phyloP scores from a whole-genome alignment of 805 yeast species.

The Saccharomycodes ludwigii region DNA sequence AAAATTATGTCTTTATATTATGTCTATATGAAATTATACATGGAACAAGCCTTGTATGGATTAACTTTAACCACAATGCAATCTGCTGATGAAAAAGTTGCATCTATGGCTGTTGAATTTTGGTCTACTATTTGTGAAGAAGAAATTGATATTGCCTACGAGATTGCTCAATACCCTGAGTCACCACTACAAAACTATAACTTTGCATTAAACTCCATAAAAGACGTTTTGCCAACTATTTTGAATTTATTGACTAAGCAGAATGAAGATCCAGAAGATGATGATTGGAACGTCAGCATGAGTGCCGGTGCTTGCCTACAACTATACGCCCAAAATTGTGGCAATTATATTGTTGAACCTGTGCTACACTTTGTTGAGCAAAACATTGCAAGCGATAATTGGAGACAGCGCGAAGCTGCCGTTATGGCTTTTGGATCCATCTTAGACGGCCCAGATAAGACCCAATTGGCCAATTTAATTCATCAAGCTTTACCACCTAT shows the following conservation, averaged over 20 bases:
- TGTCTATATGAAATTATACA: slow-evolving; percentile 79
- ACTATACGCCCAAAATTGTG: slow-evolving; percentile 84
- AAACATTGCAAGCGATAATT: slow-evolving; percentile 45
- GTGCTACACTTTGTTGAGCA: slow-evolving; percentile 74
- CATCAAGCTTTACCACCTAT: slow-evolving; percentile 78
- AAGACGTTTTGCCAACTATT: slow-evolving; percentile 80
- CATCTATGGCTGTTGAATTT: slow-evolving; percentile 97
- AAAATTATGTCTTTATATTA: slow-evolving; percentile 85
- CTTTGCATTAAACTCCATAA: slow-evolving; percentile 75
- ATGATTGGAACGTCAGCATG: slow-evolving; percentile 96
- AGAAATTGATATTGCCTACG: slow-evolving; percentile 70
- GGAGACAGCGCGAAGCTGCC: slow-evolving; percentile 94
- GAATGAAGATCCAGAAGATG: slow-evolving; percentile 88
- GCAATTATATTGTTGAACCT: slow-evolving; percentile 74
- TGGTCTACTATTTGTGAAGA: slow-evolving; percentile 99
- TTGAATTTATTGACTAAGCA: slow-evolving; percentile 72
- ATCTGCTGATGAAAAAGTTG: slow-evolving; percentile 60
- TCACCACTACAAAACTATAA: slow-evolving; percentile 47
- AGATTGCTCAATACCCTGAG: slow-evolving; percentile 48
- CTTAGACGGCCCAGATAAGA: slow-evolving; percentile 82
- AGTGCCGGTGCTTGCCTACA: slow-evolving; percentile 97
- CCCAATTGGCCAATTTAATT: slow-evolving; percentile 53
- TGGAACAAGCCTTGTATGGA: slow-evolving; percentile 92
- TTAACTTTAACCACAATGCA: slow-evolving; percentile 89
- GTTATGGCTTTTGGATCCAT: slow-evolving; percentile 99